Evolutionary conservation across 2,329 filamentous ascomycete species (phyloP).

Genomic region (Shiraia sp.): DNA sequence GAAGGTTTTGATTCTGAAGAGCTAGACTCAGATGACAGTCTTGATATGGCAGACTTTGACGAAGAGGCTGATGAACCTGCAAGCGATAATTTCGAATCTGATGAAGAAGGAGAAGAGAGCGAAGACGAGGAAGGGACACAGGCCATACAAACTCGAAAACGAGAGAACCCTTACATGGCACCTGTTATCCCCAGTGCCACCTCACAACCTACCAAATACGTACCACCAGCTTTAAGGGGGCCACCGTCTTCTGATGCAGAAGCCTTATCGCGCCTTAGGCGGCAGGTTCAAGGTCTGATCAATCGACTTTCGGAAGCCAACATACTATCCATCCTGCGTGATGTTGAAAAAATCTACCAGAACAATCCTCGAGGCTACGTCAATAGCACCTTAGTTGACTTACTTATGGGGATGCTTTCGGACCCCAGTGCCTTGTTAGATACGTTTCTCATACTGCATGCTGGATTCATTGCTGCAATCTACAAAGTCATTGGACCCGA

Average conservation of each 20-base stretch:
- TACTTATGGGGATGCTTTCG: slow-evolving; percentile 77
- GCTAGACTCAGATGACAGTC: slow-evolving; percentile 16
- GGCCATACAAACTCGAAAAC: slow-evolving; percentile 48
- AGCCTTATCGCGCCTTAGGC: slow-evolving; percentile 68
- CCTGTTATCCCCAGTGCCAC: slow-evolving; percentile 56
- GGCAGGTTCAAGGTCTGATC: slow-evolving; percentile 83
- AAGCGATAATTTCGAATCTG: slow-evolving; percentile 36
- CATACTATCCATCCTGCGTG: slow-evolving; percentile 78
- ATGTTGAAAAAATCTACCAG: slow-evolving; percentile 82
- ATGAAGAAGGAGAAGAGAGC: slow-evolving; percentile 29
- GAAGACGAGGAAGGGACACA: slow-evolving; percentile 21
- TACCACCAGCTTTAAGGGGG: slow-evolving; percentile 81
- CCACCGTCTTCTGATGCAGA: slow-evolving; percentile 67
- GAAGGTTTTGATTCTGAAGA: slow-evolving; percentile 20
- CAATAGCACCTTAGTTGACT: slow-evolving; percentile 75
- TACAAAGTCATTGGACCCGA: slow-evolving; percentile 88
- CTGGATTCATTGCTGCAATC: slow-evolving; percentile 84
- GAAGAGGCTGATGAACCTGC: slow-evolving; percentile 41
- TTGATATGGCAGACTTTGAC: slow-evolving; percentile 25
- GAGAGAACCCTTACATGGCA: slow-evolving; percentile 89
- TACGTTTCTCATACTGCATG: slow-evolving; percentile 87
- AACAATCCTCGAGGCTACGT: slow-evolving; percentile 86
- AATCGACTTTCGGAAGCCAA: slow-evolving; percentile 94
- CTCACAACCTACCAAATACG: slow-evolving; percentile 68
- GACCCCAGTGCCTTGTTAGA: slow-evolving; percentile 80